These are phyloP conservation scores for Diaporthe citrichinensis DNA, from an alignment of 2,329 filamentous ascomycete species.

Conservation along the genomic window DNA sequence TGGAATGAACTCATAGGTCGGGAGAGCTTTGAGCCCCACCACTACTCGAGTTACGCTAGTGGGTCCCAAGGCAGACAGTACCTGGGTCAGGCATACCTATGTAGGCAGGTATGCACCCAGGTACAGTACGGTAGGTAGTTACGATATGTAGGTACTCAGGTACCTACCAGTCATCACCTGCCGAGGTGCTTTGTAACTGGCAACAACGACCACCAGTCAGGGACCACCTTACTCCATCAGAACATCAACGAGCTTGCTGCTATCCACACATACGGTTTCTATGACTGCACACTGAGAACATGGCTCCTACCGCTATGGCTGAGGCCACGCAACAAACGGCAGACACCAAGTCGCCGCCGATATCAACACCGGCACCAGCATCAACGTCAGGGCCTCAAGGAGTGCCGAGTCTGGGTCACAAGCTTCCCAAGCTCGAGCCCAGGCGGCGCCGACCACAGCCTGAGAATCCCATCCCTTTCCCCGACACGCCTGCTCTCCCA, in stretches of 20 bases:
- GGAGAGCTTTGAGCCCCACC: slow-evolving; percentile 35
- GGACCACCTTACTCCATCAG: background rate
- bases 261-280: background rate
- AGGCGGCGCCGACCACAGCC: slow-evolving; percentile 67
- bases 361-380: slow-evolving; percentile 38
- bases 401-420: slow-evolving; percentile 67
- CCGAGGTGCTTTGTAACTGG: slow-evolving; percentile 17
- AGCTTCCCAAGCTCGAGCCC: slow-evolving; percentile 77
- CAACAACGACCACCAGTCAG: background rate
- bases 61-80: slow-evolving; percentile 10
- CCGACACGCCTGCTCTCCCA: slow-evolving; percentile 81
- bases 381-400: slow-evolving; percentile 36
- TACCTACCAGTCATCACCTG: background rate
- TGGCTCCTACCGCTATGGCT: background rate
- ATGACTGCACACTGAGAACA: background rate
- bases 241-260: background rate
- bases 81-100: background rate
- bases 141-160: slow-evolving; percentile 1
- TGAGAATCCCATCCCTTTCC: slow-evolving; percentile 74
- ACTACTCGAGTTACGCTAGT: slow-evolving; percentile 8
- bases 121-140: background rate
- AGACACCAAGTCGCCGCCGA: background rate
- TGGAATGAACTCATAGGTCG: slow-evolving; percentile 40
- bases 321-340: background rate
- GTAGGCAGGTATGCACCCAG: too few relatives aligned